Evolutionary conservation across 2,329 filamentous ascomycete species (phyloP), one percentile per base, ranked within the genome.

Genomic region (Claviceps monticola): DNA sequence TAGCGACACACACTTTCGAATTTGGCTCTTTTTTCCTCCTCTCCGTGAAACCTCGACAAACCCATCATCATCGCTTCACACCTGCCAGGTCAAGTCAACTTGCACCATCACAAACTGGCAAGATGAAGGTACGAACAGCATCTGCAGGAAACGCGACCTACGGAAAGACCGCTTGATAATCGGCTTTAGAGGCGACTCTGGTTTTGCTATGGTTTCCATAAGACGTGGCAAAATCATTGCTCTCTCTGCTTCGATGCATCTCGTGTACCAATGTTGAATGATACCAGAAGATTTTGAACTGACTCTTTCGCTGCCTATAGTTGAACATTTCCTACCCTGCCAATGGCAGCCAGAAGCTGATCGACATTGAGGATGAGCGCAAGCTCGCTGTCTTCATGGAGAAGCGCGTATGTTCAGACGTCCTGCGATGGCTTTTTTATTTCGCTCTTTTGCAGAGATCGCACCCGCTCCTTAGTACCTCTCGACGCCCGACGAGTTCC

Each of bases 381-480:
- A 96, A 95, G 83, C 83, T 97, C 74, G 86, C 88, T 73, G 82
- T 93, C 78, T 97, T 97, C 84, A 90, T 95, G 85, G 93, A 97
- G 75, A 90, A 90, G 82, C 87, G 88, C 76, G 86, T 86, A 83
- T 71, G 81, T 80, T 60, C 9, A 5, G 36, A n/a, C 45, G 42
- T 29, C 39, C 11, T 54, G 60, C 38, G 48, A 50, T 13, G 16
- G 17, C 7, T 14, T 29, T 38, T 45, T 41, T 1, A 19, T 5
- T 16, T 16, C 14, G 7, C 39, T 46, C 8, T 9, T 34, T 37
- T 39, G 9, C 37, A 41, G 21, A 48, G 9, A 41, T 41, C 17
- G 47, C 16, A 29, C 7, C 11, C 37, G 37, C 47, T 11, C 5
- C 11, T 14, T 5, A n/a, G 8, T 6, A 23, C 29, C 11, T 37